Evolutionary conservation across 768 basidiomycete species (phyloP).

Genomic region (Amanita rubescens): DNA sequence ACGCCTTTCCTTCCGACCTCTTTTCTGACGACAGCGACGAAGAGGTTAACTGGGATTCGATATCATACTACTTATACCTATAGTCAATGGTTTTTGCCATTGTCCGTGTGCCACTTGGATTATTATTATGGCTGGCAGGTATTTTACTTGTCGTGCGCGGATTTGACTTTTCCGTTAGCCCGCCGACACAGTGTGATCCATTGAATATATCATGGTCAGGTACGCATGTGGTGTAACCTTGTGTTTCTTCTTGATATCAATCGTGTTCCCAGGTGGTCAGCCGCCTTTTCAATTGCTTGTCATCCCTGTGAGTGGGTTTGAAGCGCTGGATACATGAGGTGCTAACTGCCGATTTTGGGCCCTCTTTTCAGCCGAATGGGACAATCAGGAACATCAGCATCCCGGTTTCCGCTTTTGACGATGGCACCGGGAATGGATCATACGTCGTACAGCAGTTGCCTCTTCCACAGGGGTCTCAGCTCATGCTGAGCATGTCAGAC

Average conservation of each 20-base stretch:
- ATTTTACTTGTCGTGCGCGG: background rate
- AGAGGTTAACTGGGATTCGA: too few species aligned
- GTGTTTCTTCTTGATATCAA: background rate
- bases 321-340: constrained; percentile 3
- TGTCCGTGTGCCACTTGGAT: background rate
- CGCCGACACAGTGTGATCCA: constrained; percentile 19
- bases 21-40: background rate
- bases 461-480: constrained; percentile 6
- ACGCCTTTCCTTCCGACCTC: background rate
- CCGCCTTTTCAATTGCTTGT: constrained; percentile 21
- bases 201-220: constrained; percentile 20
- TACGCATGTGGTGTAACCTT: constrained; percentile 4
- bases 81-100: background rate
- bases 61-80: background rate
- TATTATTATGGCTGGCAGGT: background rate
- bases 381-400: constrained; percentile 20
- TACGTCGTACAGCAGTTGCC: constrained; percentile 13
- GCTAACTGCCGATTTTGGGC: background rate
- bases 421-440: constrained; percentile 10
- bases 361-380: constrained; percentile 34
- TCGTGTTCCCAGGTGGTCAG: constrained; percentile 15
- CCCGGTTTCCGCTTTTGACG: constrained; percentile 15
- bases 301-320: constrained; percentile 14
- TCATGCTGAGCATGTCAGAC: constrained; percentile 22
- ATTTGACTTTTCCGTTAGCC: constrained; percentile 13